Evolutionary conservation across 164 flowering plant species (phyloP), one percentile per base, ranked within the genome.

Genomic region (Vitis labrusca): DNA sequence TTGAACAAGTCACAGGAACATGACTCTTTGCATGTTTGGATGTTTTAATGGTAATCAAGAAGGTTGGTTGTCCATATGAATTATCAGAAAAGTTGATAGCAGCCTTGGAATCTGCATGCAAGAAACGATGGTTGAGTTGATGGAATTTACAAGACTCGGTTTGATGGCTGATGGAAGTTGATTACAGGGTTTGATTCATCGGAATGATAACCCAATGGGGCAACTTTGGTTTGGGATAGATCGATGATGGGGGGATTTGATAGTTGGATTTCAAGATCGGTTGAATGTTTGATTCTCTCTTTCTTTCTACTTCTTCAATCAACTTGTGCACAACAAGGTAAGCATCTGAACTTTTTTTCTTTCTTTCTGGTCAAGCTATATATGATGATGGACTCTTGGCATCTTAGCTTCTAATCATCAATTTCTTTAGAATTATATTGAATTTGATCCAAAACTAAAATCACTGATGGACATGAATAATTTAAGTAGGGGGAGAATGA

Each of bases 261-360:
- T 49, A 11, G 10, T 60, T 74, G 65, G 69, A 70, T 55, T 50
- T 50, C 56, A 63, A 79, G 73, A 70, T 11, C 71, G 44, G 63
- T 72, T 61, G 64, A 19, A 52, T 75, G 61, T 59, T 68, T 61
- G 17, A 65, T 82, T 67, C 68, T 84, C 61, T 80, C 73, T 77
- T 10, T 82, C 61, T 56, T 73, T 64, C 9, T 83, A 7, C 56
- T 77, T 37, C 9, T 76, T 52, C 66, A 59, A 59, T 66, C 74
- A 52, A 54, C 70, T 77, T 67, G 1, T 67, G 84, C 88, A 70
- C 84, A 85, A 74, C 70, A 76, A 85, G 94, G 94, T 89, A 71
- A 50, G 82, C 50, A 15, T 11, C 10, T 14, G 62, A n/a, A 15
- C 7, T 17, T 52, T 13, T 63, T 37, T 62, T 17, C 15, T 53